Conservation (phyloP, 192 early-diverging fungal genomes). For the Gonapodya prolifera region DNA sequence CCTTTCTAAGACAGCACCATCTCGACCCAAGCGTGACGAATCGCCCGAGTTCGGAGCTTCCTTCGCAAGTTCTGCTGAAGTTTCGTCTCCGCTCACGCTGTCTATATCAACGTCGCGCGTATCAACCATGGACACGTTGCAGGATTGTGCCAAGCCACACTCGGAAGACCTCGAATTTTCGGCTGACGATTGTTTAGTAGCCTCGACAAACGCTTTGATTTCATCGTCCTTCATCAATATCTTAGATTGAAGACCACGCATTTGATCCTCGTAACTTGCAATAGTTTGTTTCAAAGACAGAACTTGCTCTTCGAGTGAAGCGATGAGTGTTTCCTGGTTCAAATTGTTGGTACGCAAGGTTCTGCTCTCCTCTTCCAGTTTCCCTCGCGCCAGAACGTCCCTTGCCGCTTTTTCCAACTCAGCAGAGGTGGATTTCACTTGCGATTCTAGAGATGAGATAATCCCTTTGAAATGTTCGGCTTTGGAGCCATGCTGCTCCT, state of each 20-base stretch:
- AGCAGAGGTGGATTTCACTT: not conserved
- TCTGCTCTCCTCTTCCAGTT: not conserved
- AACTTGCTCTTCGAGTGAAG: not conserved
- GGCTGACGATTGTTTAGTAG: no score
- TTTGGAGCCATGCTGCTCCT: not conserved
- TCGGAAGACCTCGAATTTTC: no score
- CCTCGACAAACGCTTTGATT: no score
- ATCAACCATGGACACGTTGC: not conserved
- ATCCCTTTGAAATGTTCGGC: not conserved
- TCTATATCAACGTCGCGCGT: not conserved
- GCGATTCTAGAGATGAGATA: not conserved
- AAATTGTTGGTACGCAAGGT: not conserved
- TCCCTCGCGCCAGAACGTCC: not conserved
- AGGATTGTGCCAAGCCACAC: no score
- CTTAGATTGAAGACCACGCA: not conserved
- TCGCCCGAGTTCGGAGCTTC: no score
- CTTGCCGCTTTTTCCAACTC: not conserved
- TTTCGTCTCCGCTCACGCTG: not conserved
- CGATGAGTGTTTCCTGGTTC: not conserved
- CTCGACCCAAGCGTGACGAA: no score
- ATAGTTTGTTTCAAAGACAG: not conserved
- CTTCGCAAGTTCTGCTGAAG: no score
- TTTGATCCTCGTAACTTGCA: not conserved
- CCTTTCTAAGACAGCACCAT: not conserved
- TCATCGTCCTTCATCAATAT: not conserved